These are phyloP conservation scores for Hypoxylon sp. DNA, from an alignment of 2,329 filamentous ascomycete genomes.

Conservation along the genomic window DNA sequence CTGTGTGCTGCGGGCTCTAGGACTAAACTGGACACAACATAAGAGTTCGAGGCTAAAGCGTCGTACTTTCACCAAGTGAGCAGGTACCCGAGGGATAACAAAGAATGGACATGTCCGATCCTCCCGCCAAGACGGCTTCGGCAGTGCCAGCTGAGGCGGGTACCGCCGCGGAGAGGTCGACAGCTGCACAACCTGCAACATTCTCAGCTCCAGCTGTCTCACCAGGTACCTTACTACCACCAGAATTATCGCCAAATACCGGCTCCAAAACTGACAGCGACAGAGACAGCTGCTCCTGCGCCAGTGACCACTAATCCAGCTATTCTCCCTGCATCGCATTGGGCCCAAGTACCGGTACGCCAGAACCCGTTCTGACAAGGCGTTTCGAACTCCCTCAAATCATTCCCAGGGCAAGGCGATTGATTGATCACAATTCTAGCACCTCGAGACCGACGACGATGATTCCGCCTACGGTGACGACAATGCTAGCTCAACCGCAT, in stretches of 20 bases:
- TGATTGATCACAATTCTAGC: constrained; percentile 25
- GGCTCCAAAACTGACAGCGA: not conserved
- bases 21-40: not conserved
- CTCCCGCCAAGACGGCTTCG: constrained; percentile 9
- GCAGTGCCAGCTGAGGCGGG: constrained; percentile 1
- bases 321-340: constrained; percentile 48
- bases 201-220: not conserved
- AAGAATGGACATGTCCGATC: constrained; percentile 31
- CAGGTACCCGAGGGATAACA: constrained; percentile 2
- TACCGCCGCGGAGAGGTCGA: not conserved
- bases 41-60: not conserved
- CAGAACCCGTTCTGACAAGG: not conserved
- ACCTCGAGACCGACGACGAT: constrained; percentile 41
- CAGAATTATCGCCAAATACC: constrained; percentile 6
- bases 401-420: not conserved
- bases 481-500: constrained; percentile 50
- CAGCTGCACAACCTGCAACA: not conserved
- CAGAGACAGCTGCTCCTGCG: constrained; percentile 16
- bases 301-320: constrained; percentile 4
- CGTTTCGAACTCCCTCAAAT: not conserved
- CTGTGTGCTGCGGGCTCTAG: not conserved
- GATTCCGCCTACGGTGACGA: constrained; percentile 49
- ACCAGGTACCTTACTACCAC: not conserved
- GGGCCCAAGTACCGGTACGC: constrained; percentile 45
- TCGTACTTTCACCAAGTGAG: not conserved